Evolutionary conservation across 1,284 basidiomycete species (phyloP).

Genomic region (Exsudoporus floridanus): DNA sequence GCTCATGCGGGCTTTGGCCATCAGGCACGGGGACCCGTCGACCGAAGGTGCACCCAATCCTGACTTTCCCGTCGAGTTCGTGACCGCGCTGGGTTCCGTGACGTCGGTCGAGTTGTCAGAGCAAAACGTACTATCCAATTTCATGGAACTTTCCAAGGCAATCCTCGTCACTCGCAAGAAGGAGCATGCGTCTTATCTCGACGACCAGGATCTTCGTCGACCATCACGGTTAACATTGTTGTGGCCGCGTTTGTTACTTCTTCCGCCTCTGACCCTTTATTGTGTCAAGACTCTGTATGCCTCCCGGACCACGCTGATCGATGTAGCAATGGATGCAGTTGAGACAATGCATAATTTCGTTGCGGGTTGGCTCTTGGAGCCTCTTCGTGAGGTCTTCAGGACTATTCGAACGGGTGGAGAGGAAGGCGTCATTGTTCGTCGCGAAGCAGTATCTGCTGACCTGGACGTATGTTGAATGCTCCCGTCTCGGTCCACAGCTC

Average conservation of each 20-base stretch:
- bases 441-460: conserved; percentile 79
- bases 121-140: conserved; percentile 20
- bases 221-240: conserved; percentile 58
- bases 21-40: conserved; percentile 1
- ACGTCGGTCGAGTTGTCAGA: conserved; percentile 14
- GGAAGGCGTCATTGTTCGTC: conserved; percentile 70
- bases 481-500: neutral
- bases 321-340: conserved; percentile 59
- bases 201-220: conserved; percentile 44
- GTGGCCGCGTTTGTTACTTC: conserved; percentile 68
- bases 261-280: conserved; percentile 62
- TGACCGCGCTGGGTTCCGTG: conserved; percentile 16
- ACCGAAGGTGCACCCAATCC: neutral
- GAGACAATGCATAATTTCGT: conserved; percentile 80
- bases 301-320: conserved; percentile 50
- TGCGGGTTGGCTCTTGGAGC: conserved; percentile 85
- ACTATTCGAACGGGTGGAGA: conserved; percentile 81
- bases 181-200: conserved; percentile 36
- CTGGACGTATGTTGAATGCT: conserved; percentile 54
- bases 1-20: conserved; percentile 35
- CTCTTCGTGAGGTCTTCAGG: conserved; percentile 77
- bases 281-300: conserved; percentile 47
- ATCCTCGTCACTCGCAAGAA: conserved; percentile 30
- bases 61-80: conserved; percentile 25
- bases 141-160: conserved; percentile 24